These are phyloP conservation scores for Saccharomyces hybrid DNA, from an alignment of 1,139 yeast species.

Conservation along the genomic window DNA sequence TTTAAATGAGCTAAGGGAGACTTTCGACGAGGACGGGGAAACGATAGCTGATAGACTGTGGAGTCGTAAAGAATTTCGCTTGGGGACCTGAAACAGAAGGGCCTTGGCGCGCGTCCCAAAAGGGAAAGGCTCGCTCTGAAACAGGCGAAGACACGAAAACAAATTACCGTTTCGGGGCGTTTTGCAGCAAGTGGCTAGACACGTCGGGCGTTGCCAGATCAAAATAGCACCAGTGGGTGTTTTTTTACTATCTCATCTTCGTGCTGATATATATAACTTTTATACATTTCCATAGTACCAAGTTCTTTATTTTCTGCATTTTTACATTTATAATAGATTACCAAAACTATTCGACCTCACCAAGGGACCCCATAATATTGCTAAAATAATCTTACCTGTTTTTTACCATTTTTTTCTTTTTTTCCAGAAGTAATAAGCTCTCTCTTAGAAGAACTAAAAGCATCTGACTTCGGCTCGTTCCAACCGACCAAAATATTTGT, in stretches of 20 bases:
- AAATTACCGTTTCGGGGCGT: background rate
- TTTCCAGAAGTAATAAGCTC: background rate
- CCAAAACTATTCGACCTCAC: background rate
- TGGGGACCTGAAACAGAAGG: background rate
- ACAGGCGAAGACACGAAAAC: constrained; percentile 1
- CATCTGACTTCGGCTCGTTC: background rate
- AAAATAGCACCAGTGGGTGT: background rate
- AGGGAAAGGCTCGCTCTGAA: constrained; percentile 1
- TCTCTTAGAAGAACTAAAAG: background rate
- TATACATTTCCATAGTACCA: background rate
- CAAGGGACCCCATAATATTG: background rate
- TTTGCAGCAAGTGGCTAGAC: background rate
- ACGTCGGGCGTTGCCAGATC: background rate
- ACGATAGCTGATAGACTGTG: constrained; percentile 26
- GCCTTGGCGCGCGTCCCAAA: background rate
- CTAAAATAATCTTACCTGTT: background rate
- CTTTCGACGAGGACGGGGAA: constrained; percentile 30
- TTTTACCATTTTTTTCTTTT: background rate
- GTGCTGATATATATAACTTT: constrained; percentile 1
- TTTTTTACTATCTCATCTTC: background rate
- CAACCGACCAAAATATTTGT: constrained; percentile 1
- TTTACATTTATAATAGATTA: background rate
- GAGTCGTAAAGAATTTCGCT: constrained; percentile 12
- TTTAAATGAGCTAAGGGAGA: constrained; percentile 26
- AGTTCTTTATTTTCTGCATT: background rate